Conservation (phyloP, 1,284 basidiomycete genomes). For the Hymenochaete sp. region DNA sequence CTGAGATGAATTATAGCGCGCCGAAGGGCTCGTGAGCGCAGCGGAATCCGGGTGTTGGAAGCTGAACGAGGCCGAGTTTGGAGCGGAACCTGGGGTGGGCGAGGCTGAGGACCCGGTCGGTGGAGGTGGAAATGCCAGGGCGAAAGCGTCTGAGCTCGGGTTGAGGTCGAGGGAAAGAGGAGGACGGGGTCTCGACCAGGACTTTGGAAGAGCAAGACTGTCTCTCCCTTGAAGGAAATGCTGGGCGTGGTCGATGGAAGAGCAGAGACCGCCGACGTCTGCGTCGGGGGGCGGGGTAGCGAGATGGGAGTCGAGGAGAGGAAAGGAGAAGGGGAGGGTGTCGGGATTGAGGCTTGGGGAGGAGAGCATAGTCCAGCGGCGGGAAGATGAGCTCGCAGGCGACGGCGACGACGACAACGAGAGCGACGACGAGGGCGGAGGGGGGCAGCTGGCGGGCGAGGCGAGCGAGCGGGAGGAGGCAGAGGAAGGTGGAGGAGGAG, state of each 20-base stretch:
- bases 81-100: not conserved
- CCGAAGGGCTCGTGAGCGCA: conserved; percentile 9
- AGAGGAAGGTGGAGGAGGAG: no score
- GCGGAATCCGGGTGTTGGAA: conserved; percentile 7
- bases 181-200: no score
- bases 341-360: not conserved
- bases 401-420: not conserved
- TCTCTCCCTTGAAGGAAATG: not conserved
- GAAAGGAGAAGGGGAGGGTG: not conserved
- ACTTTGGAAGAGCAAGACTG: no score
- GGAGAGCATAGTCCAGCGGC: not conserved
- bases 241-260: not conserved
- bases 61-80: conserved; percentile 5
- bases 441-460: no score
- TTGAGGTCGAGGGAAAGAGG: conserved; percentile 1
- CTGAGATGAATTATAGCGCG: no score
- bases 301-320: not conserved
- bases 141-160: conserved; percentile 1
- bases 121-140: not conserved
- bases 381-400: not conserved
- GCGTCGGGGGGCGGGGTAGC: conserved; percentile 15
- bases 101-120: not conserved
- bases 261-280: not conserved
- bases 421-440: no score
- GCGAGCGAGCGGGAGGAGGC: no score